Evolutionary conservation across 371 early-diverging fungal species (phyloP).

Genomic region (Entomophthora muscae): DNA sequence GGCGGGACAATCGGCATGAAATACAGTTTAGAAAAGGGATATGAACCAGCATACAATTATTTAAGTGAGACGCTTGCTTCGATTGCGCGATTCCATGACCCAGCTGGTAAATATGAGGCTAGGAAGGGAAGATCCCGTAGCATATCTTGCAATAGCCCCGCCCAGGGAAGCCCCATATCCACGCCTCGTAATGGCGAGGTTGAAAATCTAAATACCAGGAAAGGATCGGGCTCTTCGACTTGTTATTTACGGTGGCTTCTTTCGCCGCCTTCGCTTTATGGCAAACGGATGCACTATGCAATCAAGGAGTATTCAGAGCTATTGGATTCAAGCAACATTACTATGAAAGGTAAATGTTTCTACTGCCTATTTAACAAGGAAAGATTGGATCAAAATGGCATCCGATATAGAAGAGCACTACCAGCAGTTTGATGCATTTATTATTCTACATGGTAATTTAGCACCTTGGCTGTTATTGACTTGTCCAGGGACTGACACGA

Average conservation of each 20-base stretch:
- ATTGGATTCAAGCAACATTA: slow-evolving; percentile 89
- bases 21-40: slow-evolving; percentile 50
- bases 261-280: slow-evolving; percentile 81
- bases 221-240: background rate
- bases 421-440: slow-evolving; percentile 77
- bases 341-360: slow-evolving; percentile 38
- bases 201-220: background rate
- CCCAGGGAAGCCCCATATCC: background rate
- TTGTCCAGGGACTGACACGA: slow-evolving; percentile 62
- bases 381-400: slow-evolving; percentile 91
- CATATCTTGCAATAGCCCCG: background rate
- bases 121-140: background rate
- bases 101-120: slow-evolving; percentile 15
- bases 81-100: slow-evolving; percentile 80
- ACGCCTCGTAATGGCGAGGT: background rate
- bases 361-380: no score
- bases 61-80: slow-evolving; percentile 53
- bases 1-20: slow-evolving; percentile 95
- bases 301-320: slow-evolving; percentile 87
- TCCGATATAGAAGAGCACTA: slow-evolving; percentile 90
- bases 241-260: slow-evolving; percentile 34
- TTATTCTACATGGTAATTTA: slow-evolving; percentile 61
- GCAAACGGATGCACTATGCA: slow-evolving; percentile 74
- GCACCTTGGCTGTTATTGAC: background rate
- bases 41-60: slow-evolving; percentile 57